phyloP scores from a whole-genome alignment of 495 filamentous ascomycete genomes.

The Daldinia vernicosa region DNA sequence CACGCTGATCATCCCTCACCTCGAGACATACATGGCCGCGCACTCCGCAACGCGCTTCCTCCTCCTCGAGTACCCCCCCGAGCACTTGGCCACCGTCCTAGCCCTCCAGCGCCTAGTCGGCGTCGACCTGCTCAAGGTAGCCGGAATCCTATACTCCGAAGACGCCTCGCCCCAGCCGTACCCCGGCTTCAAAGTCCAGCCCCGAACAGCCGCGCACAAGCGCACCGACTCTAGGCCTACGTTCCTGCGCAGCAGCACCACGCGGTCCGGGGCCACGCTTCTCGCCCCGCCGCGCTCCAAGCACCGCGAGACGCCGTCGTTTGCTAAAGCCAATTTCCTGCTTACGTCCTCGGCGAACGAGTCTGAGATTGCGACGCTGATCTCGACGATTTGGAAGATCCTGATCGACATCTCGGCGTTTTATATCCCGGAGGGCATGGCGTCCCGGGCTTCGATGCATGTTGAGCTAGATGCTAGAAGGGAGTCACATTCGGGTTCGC shows the following conservation, averaged over 20 bases:
- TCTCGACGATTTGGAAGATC: conserved; percentile 53
- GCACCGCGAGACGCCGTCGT: conserved; percentile 35
- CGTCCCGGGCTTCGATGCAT: conserved; percentile 1
- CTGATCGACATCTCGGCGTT: conserved; percentile 48
- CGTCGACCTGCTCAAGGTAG: conserved; percentile 53
- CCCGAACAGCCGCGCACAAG: conserved; percentile 20
- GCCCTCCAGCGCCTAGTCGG: conserved; percentile 57
- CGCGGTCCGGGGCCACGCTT: conserved; percentile 19
- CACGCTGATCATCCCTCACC: conserved; percentile 55
- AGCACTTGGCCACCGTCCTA: conserved; percentile 55
- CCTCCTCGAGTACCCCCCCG: conserved; percentile 57
- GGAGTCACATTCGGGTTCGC: neutral
- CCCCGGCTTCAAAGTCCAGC: conserved; percentile 8
- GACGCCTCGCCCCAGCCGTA: conserved; percentile 27
- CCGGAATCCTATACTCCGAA: conserved; percentile 51
- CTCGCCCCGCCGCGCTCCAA: conserved; percentile 21
- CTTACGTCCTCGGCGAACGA: conserved; percentile 53
- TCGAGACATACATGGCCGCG: conserved; percentile 54
- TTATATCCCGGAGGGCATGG: conserved; percentile 47
- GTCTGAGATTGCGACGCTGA: conserved; percentile 51
- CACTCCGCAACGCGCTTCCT: conserved; percentile 54
- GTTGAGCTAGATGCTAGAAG: neutral
- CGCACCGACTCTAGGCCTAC: conserved; percentile 14
- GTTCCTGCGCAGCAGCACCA: conserved; percentile 6
- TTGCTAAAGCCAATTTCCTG: conserved; percentile 55